Base-by-base conservation (phyloP, 202 grass and related monocot genomes). In the Carex arenaria region DNA sequence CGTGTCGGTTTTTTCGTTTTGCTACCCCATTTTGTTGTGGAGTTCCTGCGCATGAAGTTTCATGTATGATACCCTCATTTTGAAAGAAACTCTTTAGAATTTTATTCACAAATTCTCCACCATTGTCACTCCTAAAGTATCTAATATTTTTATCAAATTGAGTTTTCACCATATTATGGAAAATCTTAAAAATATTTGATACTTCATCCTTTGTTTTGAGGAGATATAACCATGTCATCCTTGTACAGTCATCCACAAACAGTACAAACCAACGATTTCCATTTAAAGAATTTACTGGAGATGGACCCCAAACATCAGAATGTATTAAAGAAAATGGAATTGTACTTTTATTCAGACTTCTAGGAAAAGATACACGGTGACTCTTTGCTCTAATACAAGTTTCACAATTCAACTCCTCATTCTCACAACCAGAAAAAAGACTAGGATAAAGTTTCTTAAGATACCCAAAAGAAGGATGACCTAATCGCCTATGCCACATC, bases 221-320 rank as follows among this genome's bases (percentile, higher is more conserved):
- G 17, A 78, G 31, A 54, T 80, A 86, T 22, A 86, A n/a, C 63
- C 47, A 72, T 56, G 74, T 70, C 20, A 56, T 7, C 19, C 10
- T 20, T 68, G 61, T 67, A 20, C 49, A 71, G 4, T 71, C 23
- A 80, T 85, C 84, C n/a, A 85, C 56, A 80, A 85, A 85, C 2
- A 8, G 18, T 49, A 85, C 63, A 85, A 80, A 80, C 11, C 53
- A 70, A 19, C 53, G 26, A 71, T 55, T 79, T 57, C 75, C 14
- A 49, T 38, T 5, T 51, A 18, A 60, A 71, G 74, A 57, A 40
- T 69, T 26, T 6, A 67, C 4, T 13, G 40, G 4, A 4, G 43
- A 20, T 12, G 19, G 49, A 23, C 73, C 75, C 61, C 74, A 80
- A 22, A 71, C 74, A 85, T 85, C 73, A 26, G 74, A 80, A 54